Conservation (phyloP, 495 filamentous ascomycete genomes). For the Clohesyomyces aquaticus region DNA sequence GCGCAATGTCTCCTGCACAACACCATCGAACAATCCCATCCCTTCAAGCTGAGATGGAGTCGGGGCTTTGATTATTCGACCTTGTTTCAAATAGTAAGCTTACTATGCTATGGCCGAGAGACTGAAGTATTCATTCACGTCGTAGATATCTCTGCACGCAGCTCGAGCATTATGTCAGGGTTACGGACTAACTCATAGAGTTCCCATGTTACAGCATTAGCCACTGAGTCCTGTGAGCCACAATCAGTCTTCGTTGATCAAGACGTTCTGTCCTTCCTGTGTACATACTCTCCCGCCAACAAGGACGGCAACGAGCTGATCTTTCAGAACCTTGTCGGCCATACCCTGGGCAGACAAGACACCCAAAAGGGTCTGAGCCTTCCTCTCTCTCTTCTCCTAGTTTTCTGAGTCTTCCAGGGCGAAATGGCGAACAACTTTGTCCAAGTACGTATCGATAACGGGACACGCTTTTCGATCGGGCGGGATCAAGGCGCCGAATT, state of each 20-base stretch:
- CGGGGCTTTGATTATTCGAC: background rate
- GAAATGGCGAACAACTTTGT: background rate
- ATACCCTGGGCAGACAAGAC: background rate
- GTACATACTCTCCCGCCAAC: constrained; percentile 8
- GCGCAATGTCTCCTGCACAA: background rate
- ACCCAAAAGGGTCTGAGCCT: background rate
- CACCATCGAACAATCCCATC: background rate
- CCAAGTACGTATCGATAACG: constrained; percentile 1
- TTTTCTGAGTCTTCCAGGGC: background rate
- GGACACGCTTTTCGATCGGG: background rate
- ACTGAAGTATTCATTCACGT: background rate
- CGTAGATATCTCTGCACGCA: background rate
- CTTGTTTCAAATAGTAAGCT: background rate
- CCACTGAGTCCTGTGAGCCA: background rate
- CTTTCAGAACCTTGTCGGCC: background rate
- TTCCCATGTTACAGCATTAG: background rate
- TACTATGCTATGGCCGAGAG: background rate
- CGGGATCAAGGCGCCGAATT: background rate
- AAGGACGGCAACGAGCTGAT: constrained; percentile 3
- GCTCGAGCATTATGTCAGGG: background rate
- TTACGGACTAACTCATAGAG: constrained; percentile 3
- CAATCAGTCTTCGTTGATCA: background rate
- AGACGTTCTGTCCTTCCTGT: background rate
- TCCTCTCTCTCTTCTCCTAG: background rate
- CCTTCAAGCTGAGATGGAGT: constrained; percentile 1